These are phyloP conservation scores for Termitomyces sp. DNA, from an alignment of 768 basidiomycete genomes.

Conservation along the genomic window DNA sequence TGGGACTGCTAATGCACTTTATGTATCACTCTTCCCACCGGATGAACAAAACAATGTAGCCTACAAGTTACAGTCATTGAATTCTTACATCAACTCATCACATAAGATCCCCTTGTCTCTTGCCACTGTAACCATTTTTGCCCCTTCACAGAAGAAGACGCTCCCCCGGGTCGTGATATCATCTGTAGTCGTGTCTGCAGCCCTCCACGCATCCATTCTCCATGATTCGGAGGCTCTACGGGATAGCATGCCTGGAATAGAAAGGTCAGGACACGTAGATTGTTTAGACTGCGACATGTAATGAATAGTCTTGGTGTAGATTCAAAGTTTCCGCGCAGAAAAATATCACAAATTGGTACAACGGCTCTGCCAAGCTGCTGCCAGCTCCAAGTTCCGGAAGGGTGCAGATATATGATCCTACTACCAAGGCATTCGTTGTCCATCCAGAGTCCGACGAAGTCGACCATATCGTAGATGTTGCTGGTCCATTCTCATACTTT, in stretches of 20 bases:
- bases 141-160: conserved; percentile 21
- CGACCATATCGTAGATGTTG: conserved; percentile 38
- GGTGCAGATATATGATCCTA: conserved; percentile 61
- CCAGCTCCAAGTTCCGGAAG: conserved; percentile 33
- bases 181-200: conserved; percentile 82
- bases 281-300: not conserved
- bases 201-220: conserved; percentile 82
- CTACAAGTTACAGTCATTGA: conserved; percentile 53
- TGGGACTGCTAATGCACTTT: conserved; percentile 94
- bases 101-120: conserved; percentile 42
- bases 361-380: conserved; percentile 51
- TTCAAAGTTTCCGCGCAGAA: conserved; percentile 82
- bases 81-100: conserved; percentile 40
- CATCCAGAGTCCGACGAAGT: conserved; percentile 28
- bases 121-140: conserved; percentile 43
- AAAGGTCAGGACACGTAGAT: conserved; percentile 31
- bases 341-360: conserved; percentile 73
- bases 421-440: conserved; percentile 38
- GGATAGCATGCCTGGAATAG: conserved; percentile 63
- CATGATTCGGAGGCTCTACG: conserved; percentile 77
- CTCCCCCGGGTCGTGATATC: conserved; percentile 33
- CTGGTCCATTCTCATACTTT: conserved; percentile 86
- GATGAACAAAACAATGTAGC: conserved; percentile 17
- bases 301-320: conserved; percentile 23
- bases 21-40: conserved; percentile 69